Evolutionary conservation across 257 asterid species (phyloP), one percentile per base, ranked within the genome.

Genomic region (Solanum sejunctum): DNA sequence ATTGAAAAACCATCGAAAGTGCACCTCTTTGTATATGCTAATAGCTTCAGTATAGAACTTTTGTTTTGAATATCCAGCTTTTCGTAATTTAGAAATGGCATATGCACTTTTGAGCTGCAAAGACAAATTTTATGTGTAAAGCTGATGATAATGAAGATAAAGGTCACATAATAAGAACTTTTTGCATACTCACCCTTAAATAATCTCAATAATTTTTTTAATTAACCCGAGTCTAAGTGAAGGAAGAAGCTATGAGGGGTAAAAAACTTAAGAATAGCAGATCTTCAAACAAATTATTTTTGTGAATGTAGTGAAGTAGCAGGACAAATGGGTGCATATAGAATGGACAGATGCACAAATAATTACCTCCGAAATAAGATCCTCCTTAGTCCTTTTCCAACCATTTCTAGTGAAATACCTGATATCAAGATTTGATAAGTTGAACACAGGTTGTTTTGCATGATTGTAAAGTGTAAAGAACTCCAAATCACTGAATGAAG

Each of bases 371-470:
- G 87, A 79, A 64, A 87, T 52, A 52, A 94, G 43, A 61, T 93
- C 98, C 83, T 95, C 98, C 90, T 94, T 95, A 66, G 97, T 94
- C 89, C 99, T 93, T 88, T 88, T 92, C 98, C 97, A 95, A 79
- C 99, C 99, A 52, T 87, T 39, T 91, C 92, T 92, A 55, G 98
- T 94, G 91, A 96, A 92, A 93, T 93, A 96, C 90, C 99, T 94
- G 94, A 82, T 15, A 86, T 52, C 66, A 80, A 83, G 47, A 86
- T 66, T 23, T 43, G 78, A 73, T 84, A 64, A 45, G 75, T 58
- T 83, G 58, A 84, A n/a, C 56, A 81, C 17, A 55, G 51, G 39
- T 55, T 18, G 39, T 49, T 72, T 56, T 64, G 63, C 55, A 60
- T 60, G 43, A 81, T 86, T 6, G 13, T 57, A 60, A 80, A 45